Evolutionary conservation across 2,329 filamentous ascomycete species (phyloP).

Genomic region (Zalaria obscura): DNA sequence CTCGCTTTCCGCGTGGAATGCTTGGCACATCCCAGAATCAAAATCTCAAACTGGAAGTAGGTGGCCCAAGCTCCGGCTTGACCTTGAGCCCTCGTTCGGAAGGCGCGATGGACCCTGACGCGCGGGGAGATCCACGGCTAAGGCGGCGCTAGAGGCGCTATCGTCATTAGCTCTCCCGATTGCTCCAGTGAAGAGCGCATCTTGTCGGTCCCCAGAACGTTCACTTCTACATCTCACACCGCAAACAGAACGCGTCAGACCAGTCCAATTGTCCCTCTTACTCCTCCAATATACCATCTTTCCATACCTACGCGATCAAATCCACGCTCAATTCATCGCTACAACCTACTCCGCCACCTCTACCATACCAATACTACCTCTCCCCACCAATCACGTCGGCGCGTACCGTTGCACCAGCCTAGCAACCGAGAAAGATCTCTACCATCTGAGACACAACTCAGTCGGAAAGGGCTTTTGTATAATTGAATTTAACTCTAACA

Average conservation of each 20-base stretch:
- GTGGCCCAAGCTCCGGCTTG: too few species aligned
- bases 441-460: background rate
- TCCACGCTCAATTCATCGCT: background rate
- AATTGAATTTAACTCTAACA: background rate
- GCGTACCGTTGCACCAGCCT: background rate
- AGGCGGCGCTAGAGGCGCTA: too few species aligned
- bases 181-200: too few species aligned
- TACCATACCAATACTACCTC: background rate
- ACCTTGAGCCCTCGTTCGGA: too few species aligned
- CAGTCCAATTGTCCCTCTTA: slow-evolving; percentile 1
- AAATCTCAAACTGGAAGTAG: too few species aligned
- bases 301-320: too few species aligned
- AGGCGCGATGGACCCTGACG: too few species aligned
- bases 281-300: background rate
- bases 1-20: too few species aligned
- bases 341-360: background rate
- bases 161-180: too few species aligned
- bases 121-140: too few species aligned
- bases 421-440: too few species aligned
- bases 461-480: background rate
- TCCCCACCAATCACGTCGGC: background rate
- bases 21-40: too few species aligned
- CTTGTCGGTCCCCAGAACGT: background rate
- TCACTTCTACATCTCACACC: background rate
- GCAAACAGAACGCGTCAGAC: background rate